Conservation (phyloP, 2,329 filamentous ascomycete genomes). For the Alternaria gaisen region DNA sequence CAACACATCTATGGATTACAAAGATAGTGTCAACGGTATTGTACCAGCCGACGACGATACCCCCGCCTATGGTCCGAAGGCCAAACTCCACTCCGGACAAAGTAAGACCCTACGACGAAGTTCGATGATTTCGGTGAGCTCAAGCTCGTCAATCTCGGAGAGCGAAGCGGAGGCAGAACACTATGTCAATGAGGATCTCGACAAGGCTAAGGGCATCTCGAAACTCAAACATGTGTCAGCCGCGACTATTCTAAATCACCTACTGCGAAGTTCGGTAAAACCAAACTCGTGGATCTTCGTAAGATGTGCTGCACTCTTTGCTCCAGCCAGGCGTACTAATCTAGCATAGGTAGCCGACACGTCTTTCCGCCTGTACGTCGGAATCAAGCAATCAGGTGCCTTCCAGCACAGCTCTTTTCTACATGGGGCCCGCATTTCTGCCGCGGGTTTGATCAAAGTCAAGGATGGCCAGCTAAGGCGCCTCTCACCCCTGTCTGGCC, state of each 20-base stretch:
- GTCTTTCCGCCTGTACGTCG: conserved; percentile 83
- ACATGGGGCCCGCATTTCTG: conserved; percentile 80
- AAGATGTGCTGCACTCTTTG: conserved; percentile 23
- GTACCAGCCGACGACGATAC: conserved; percentile 55
- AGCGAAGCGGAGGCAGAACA: conserved; percentile 69
- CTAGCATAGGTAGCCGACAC: conserved; percentile 72
- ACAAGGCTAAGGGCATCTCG: conserved; percentile 67
- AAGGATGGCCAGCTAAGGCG: conserved; percentile 80
- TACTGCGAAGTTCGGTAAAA: conserved; percentile 79
- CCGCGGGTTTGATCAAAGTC: conserved; percentile 86
- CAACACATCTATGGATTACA: conserved; percentile 77
- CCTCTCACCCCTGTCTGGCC: conserved; percentile 74
- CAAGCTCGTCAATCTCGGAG: conserved; percentile 53
- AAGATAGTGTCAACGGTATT: conserved; percentile 77
- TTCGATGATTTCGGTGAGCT: conserved; percentile 38
- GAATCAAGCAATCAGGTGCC: conserved; percentile 86
- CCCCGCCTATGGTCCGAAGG: conserved; percentile 51
- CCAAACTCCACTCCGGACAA: conserved; percentile 34
- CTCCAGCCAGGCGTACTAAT: neutral
- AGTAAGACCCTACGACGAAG: conserved; percentile 31
- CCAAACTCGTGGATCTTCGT: conserved; percentile 95
- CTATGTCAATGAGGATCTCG: conserved; percentile 71
- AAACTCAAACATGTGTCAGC: conserved; percentile 74
- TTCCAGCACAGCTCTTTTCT: conserved; percentile 94
- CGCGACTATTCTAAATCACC: conserved; percentile 77